Evolutionary conservation across 441 rosid genomes (phyloP).

Genomic region (Corymbia calophylla): DNA sequence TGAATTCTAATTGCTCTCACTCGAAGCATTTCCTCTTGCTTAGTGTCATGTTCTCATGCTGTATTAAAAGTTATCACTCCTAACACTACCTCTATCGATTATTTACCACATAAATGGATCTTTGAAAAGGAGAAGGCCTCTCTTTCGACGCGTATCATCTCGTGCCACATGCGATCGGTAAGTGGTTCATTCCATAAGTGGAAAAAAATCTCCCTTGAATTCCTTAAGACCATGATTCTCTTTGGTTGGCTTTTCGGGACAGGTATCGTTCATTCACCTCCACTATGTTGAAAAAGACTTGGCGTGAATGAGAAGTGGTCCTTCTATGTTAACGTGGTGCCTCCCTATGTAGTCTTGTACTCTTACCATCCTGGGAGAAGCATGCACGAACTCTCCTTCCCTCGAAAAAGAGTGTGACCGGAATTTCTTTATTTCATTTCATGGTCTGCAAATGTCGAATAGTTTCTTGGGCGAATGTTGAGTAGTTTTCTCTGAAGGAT

Average conservation of each 20-base stretch:
- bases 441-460: not conserved
- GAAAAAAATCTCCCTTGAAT: not conserved
- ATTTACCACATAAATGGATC: not conserved
- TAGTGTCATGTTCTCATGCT: not conserved
- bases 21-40: not conserved
- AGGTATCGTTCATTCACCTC: not conserved
- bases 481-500: not conserved
- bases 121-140: not conserved
- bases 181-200: not conserved
- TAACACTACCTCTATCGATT: not conserved
- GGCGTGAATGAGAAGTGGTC: not conserved
- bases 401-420: not conserved
- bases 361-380: not conserved
- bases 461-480: not conserved
- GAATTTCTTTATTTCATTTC: not conserved
- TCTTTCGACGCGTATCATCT: not conserved
- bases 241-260: not conserved
- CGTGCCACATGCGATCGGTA: not conserved
- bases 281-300: not conserved
- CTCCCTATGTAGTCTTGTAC: not conserved
- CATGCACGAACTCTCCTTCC: not conserved
- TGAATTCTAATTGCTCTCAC: not conserved
- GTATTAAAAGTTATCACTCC: not conserved
- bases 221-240: not conserved
- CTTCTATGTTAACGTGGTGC: not conserved